Evolutionary conservation across 805 yeast species (phyloP), one percentile per base, ranked within the genome.

Genomic region (Ogataea pilisensis): DNA sequence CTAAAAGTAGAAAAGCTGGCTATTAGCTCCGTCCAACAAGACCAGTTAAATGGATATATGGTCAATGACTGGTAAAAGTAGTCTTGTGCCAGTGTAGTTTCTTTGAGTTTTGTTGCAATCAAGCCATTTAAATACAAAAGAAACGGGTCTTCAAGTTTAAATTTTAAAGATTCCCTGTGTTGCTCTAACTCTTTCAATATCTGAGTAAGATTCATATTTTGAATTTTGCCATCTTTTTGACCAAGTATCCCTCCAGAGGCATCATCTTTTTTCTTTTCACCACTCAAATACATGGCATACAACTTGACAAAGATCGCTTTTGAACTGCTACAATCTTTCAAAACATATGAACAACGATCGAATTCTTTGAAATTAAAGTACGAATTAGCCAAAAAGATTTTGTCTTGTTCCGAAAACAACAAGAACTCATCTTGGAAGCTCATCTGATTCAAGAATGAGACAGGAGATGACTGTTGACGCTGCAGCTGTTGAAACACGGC

Each of bases 21-120:
- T 11, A 79, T 65, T 30, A 93, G 67, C 56, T 91, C 97, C 42
- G 74, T 71, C 97, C 97, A 93, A 43, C 93, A 84, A 40, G 90
- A 76, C 99, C 99, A 93, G 60, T 91, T 91, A 60, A 73, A 85
- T 0, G 97, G 95, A 51, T 82, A 88, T 22, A 72, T 37, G 19
- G 72, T 66, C 12, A 91, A 56, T 1, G 96, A 82, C 35, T 70
- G 70, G 24, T 79, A 67, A 25, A 90, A 70, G 34, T 68, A 66
- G 19, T 73, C 68, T 42, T 82, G 79, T 0, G 97, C 96, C 27
- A 66, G 58, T 2, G 65, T 49, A n/a, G 64, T 63, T 48, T 82
- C 79, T 36, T 80, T 79, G 51, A 82, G 82, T 50, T 78, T 81
- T 39, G 79, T 65, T 35, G 81, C 66, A 1, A 85, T 66, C 13